Evolutionary conservation across 1,284 basidiomycete genomes (phyloP), one percentile per base, ranked within the genome.

Genomic region (Ceratobasidium sp.): DNA sequence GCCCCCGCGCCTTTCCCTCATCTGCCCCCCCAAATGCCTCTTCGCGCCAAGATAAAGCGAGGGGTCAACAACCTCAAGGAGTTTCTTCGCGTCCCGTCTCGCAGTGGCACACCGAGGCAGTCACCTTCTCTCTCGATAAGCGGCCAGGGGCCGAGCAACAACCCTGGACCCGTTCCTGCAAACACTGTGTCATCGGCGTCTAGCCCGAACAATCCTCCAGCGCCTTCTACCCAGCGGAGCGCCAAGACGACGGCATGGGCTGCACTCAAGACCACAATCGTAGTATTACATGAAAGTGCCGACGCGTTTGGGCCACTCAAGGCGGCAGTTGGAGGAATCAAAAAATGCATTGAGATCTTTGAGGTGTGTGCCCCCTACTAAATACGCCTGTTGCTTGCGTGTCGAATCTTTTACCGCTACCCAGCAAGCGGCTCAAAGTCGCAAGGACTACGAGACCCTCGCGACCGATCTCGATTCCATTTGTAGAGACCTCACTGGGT

Each of bases 11-110:
- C n/a, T n/a, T n/a, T n/a, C n/a, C n/a, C n/a, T n/a, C n/a, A n/a
- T n/a, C n/a, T n/a, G n/a, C n/a, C n/a, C n/a, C n/a, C n/a, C n/a
- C n/a, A n/a, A n/a, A n/a, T n/a, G n/a, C n/a, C n/a, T n/a, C n/a
- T n/a, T 29, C 36, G 33, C 45, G n/a, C n/a, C 60, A 24, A 45
- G 48, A 29, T 51, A 27, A 7, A 65, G 72, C n/a, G n/a, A n/a
- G n/a, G n/a, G n/a, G n/a, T n/a, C n/a, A n/a, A n/a, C n/a, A n/a
- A n/a, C n/a, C n/a, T n/a, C n/a, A n/a, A n/a, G n/a, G n/a, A n/a
- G n/a, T n/a, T n/a, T n/a, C n/a, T n/a, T n/a, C n/a, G n/a, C n/a
- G n/a, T n/a, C n/a, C n/a, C n/a, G n/a, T n/a, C n/a, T n/a, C n/a
- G n/a, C n/a, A n/a, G n/a, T n/a, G n/a, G n/a, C n/a, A n/a, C n/a